Conservation (phyloP, 495 filamentous ascomycete species). For the Penicillium lagena region DNA sequence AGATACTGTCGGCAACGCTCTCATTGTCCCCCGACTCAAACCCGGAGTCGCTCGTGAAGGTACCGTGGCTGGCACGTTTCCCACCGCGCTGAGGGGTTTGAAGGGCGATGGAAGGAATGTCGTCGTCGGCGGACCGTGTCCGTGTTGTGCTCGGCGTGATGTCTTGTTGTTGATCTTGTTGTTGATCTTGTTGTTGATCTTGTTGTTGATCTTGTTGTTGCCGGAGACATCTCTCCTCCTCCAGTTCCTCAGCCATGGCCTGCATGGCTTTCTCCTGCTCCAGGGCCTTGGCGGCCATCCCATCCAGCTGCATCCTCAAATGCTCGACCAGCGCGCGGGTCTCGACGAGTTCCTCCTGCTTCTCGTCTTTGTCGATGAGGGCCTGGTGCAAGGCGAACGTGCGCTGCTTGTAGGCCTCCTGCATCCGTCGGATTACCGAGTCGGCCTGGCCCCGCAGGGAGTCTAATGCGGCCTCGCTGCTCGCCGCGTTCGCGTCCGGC, state of each 20-base stretch:
- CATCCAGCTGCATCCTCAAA: conserved; percentile 69
- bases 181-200: conserved; percentile 46
- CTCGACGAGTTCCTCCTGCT: conserved; percentile 68
- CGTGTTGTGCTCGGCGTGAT: conserved; percentile 18
- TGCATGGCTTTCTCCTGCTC: conserved; percentile 62
- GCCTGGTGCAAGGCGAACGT: conserved; percentile 53
- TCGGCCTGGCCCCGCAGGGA: conserved; percentile 63
- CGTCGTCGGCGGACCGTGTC: conserved; percentile 25
- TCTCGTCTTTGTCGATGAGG: conserved; percentile 55
- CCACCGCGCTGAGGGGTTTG: conserved; percentile 41
- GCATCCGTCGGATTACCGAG: conserved; percentile 56
- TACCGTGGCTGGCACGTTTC: conserved; percentile 48
- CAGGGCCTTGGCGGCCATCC: conserved; percentile 60
- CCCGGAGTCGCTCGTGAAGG: conserved; percentile 44
- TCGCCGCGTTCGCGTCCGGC: conserved; percentile 42
- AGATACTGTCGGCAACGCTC: conserved; percentile 55
- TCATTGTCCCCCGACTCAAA: conserved; percentile 48
- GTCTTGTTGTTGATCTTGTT: conserved; percentile 45
- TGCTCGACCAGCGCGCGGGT: conserved; percentile 59
- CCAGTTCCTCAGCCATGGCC: conserved; percentile 56
- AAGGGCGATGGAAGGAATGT: conserved; percentile 45
- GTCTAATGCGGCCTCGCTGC: conserved; percentile 62
- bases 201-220: conserved; percentile 46
- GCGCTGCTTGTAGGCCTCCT: conserved; percentile 63
- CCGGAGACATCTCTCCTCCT: conserved; percentile 49